Percentiles rank a stretch among this genome's conserved stretches.
Evolutionary conservation across 805 yeast genomes (phyloP).

Genomic region (Myxozyma sirexii): DNA sequence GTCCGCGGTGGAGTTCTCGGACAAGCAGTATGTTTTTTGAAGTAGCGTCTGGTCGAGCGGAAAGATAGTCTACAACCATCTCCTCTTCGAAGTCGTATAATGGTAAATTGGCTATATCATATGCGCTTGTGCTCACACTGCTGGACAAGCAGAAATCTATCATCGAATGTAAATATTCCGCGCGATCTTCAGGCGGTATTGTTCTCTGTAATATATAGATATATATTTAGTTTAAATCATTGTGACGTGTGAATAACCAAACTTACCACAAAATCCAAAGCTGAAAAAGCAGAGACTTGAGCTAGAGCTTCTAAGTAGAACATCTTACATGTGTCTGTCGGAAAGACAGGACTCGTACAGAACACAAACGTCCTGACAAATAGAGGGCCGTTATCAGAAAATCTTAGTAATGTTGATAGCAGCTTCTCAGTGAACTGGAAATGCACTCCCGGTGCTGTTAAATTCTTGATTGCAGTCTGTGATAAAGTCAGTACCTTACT

Average conservation of each 20-base stretch:
- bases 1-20: constrained; percentile 23
- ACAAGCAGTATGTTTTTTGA: constrained; percentile 21
- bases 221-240: too few species aligned
- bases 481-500: not conserved
- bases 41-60: constrained; percentile 8
- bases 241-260: not conserved
- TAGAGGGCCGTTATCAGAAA: constrained; percentile 18
- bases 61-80: constrained; percentile 8
- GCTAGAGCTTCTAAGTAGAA: constrained; percentile 22
- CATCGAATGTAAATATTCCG: constrained; percentile 7
- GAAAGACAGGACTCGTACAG: constrained; percentile 10
- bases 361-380: constrained; percentile 18
- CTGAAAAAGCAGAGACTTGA: constrained; percentile 18
- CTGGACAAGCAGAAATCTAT: constrained; percentile 14
- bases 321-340: constrained; percentile 1
- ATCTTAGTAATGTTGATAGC: constrained; percentile 13
- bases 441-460: constrained; percentile 25
- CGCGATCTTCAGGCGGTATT: constrained; percentile 7
- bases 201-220: constrained; percentile 17
- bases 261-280: constrained; percentile 20
- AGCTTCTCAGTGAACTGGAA: constrained; percentile 27
- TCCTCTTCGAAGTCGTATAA: constrained; percentile 10
- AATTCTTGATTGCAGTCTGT: constrained; percentile 21
- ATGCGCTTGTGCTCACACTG: not conserved
- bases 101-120: constrained; percentile 16